These are phyloP conservation scores for Acer negundo DNA, from an alignment of 345 rosid species.

Conservation along the genomic window DNA sequence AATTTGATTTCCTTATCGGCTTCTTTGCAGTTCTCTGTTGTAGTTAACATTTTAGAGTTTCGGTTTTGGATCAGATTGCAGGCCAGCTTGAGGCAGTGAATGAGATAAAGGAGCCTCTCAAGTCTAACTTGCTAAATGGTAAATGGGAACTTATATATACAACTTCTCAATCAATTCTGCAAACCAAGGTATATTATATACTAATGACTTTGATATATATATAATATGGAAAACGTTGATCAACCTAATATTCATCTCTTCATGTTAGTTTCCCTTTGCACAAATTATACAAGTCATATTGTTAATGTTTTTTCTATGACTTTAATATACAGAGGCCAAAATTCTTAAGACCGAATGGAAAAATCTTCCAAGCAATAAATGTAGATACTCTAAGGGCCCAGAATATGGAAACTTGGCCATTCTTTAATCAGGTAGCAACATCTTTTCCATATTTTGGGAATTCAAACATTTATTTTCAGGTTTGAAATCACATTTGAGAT, in stretches of 20 bases:
- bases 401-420: constrained; percentile 53
- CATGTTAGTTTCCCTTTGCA: background rate
- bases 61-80: constrained; percentile 20
- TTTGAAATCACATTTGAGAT: background rate
- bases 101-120: constrained; percentile 28
- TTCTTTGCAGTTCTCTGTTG: background rate
- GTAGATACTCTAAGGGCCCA: constrained; percentile 45
- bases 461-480: background rate
- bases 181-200: constrained; percentile 27
- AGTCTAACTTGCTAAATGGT: constrained; percentile 31
- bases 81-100: constrained; percentile 25
- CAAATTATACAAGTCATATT: background rate
- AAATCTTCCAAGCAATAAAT: constrained; percentile 54
- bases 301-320: background rate
- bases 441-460: background rate
- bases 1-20: background rate
- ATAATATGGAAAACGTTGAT: background rate
- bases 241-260: background rate
- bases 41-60: background rate
- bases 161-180: constrained; percentile 37
- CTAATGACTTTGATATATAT: background rate
- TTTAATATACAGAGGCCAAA: constrained; percentile 42
- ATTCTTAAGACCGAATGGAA: constrained; percentile 47
- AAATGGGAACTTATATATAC: constrained; percentile 49
- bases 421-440: constrained; percentile 40